A percentile compares a stretch with the other conserved stretches of the same genome.
phyloP scores from a whole-genome alignment of 2,329 filamentous ascomycete genomes.

The Alternaria triticina region DNA sequence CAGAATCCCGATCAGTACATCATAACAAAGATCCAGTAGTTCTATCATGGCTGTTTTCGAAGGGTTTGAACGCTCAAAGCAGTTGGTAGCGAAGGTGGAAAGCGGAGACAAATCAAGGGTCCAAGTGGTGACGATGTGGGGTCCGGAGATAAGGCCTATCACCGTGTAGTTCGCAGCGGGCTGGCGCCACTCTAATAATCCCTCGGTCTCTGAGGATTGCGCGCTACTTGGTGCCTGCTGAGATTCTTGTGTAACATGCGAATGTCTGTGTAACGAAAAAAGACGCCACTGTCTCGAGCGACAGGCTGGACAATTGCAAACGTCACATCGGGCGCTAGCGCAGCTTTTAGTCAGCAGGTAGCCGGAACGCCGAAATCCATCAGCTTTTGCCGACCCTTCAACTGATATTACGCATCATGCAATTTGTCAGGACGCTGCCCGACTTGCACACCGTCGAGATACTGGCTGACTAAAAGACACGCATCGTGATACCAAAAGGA shows the following conservation, averaged over 20 bases:
- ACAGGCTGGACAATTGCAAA: background rate
- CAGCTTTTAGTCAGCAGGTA: slow-evolving; percentile 6
- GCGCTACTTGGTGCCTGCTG: background rate
- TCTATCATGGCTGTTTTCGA: slow-evolving; percentile 22
- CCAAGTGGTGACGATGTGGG: slow-evolving; percentile 8
- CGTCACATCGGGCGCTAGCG: background rate
- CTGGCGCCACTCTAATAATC: background rate
- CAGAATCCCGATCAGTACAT: slow-evolving; percentile 44
- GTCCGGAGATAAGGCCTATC: slow-evolving; percentile 5
- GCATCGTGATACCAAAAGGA: too few species aligned
- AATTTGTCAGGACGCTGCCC: background rate
- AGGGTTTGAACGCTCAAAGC: background rate
- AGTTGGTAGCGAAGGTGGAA: background rate
- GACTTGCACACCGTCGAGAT: too few species aligned
- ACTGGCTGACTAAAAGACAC: too few species aligned
- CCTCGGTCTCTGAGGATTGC: background rate
- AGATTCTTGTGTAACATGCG: background rate
- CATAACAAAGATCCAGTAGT: slow-evolving; percentile 46
- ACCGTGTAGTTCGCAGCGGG: background rate
- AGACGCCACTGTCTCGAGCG: background rate
- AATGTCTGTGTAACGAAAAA: background rate
- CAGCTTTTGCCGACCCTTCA: background rate
- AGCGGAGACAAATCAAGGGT: background rate
- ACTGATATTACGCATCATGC: background rate
- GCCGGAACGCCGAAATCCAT: background rate